Conservation (phyloP, 192 early-diverging fungal species). For the Paraglomus brasilianum region DNA sequence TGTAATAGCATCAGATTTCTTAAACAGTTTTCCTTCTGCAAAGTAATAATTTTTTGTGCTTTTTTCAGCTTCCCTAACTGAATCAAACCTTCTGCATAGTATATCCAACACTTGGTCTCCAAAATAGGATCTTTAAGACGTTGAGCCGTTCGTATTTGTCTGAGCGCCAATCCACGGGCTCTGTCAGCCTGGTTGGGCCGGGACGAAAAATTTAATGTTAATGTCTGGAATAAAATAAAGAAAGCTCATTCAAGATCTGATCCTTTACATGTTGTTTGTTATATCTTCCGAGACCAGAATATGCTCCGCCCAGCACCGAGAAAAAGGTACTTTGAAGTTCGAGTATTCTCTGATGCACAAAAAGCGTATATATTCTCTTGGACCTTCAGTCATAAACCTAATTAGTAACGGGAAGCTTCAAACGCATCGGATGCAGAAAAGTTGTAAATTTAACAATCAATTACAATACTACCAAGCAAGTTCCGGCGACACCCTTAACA, state of each 20-base stretch:
- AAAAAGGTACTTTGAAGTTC: slow-evolving; percentile 35
- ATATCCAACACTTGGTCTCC: slow-evolving; percentile 48
- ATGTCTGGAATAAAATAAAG: background rate
- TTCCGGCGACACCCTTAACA: too few relatives aligned
- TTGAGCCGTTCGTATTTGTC: slow-evolving; percentile 41
- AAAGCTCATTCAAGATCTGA: background rate
- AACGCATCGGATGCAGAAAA: too few relatives aligned
- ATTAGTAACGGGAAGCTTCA: too few relatives aligned
- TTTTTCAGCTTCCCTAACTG: slow-evolving; percentile 32
- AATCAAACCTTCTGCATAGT: slow-evolving; percentile 47
- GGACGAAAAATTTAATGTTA: background rate
- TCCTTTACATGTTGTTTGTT: slow-evolving; percentile 37
- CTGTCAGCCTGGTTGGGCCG: slow-evolving; percentile 33
- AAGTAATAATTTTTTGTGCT: slow-evolving; percentile 32
- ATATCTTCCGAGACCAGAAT: slow-evolving; percentile 42
- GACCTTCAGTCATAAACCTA: background rate
- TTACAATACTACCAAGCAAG: too few relatives aligned
- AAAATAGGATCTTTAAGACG: slow-evolving; percentile 36
- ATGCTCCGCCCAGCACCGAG: slow-evolving; percentile 46
- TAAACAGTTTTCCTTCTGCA: slow-evolving; percentile 24
- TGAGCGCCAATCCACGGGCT: slow-evolving; percentile 37
- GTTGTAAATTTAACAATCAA: too few relatives aligned
- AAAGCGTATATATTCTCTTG: slow-evolving; percentile 1
- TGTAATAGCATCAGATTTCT: background rate
- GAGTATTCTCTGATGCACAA: background rate